phyloP scores from a whole-genome alignment of 2,329 filamentous ascomycete species.

The Arthrobotrys iridis region DNA sequence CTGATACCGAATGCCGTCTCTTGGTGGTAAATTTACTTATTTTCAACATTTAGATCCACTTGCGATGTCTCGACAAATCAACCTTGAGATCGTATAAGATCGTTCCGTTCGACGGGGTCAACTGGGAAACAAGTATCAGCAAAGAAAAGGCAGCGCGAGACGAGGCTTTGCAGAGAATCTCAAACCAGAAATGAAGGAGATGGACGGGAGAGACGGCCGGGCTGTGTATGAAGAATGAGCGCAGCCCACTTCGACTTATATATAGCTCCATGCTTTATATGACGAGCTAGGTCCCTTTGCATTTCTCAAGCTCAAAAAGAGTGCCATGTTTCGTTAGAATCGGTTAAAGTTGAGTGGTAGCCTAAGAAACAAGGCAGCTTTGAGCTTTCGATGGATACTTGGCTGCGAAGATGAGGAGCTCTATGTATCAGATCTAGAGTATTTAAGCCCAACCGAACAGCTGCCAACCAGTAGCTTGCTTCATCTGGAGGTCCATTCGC shows the following conservation, averaged over 20 bases:
- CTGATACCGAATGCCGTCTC: conserved; percentile 30
- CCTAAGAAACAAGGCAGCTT: neutral
- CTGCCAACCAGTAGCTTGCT: conserved; percentile 6
- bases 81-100: conserved; percentile 48
- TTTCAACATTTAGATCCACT: conserved; percentile 38
- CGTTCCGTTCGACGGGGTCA: conserved; percentile 39
- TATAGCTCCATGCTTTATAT: conserved; percentile 11
- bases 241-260: conserved; percentile 11
- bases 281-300: conserved; percentile 3
- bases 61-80: conserved; percentile 47
- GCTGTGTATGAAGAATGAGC: conserved; percentile 30
- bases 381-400: neutral
- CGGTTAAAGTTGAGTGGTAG: neutral
- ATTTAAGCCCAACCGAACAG: neutral
- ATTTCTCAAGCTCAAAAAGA: neutral
- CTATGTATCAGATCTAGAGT: neutral
- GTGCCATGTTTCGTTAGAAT: conserved; percentile 3
- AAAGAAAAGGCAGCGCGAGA: conserved; percentile 50
- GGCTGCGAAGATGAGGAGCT: neutral
- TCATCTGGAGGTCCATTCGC: neutral
- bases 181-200: conserved; percentile 41
- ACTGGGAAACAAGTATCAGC: conserved; percentile 35
- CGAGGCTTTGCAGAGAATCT: conserved; percentile 25
- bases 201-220: conserved; percentile 11
- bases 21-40: conserved; percentile 21